phyloP scores from a whole-genome alignment of 257 asterid genomes.

The Dorcoceras hygrometricum region DNA sequence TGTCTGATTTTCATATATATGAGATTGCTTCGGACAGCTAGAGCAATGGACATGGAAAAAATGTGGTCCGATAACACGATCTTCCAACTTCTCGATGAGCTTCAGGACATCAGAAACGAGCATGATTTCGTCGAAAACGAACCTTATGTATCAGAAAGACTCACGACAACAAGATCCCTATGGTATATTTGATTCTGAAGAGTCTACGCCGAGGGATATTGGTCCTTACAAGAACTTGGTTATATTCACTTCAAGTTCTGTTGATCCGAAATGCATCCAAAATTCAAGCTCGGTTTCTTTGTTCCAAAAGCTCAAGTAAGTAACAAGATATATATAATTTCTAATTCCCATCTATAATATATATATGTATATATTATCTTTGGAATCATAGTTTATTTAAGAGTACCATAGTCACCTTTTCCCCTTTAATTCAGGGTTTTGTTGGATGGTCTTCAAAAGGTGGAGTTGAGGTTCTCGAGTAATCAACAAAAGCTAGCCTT shows the following conservation, averaged over 20 bases:
- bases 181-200: conserved; percentile 68
- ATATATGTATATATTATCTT: neutral
- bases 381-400: neutral
- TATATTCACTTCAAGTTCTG: conserved; percentile 54
- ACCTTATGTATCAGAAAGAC: conserved; percentile 50
- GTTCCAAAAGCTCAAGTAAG: conserved; percentile 70
- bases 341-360: too few species aligned
- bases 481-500: conserved; percentile 51
- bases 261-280: conserved; percentile 71
- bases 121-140: conserved; percentile 31
- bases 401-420: neutral
- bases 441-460: conserved; percentile 62
- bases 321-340: neutral
- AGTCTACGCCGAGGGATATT: conserved; percentile 66
- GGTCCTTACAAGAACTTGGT: conserved; percentile 86
- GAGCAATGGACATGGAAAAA: conserved; percentile 80
- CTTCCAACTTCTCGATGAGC: conserved; percentile 60
- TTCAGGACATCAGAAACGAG: conserved; percentile 62
- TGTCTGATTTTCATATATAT: conserved; percentile 67
- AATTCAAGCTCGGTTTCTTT: conserved; percentile 55
- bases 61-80: conserved; percentile 62
- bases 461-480: conserved; percentile 54
- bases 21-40: conserved; percentile 68
- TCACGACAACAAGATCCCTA: conserved; percentile 90
- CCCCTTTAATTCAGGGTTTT: conserved; percentile 37